A percentile compares a stretch with the other conserved stretches of the same genome.
Evolutionary conservation across 768 basidiomycete genomes (phyloP).

Genomic region (Tricholoma bakamatsutake): DNA sequence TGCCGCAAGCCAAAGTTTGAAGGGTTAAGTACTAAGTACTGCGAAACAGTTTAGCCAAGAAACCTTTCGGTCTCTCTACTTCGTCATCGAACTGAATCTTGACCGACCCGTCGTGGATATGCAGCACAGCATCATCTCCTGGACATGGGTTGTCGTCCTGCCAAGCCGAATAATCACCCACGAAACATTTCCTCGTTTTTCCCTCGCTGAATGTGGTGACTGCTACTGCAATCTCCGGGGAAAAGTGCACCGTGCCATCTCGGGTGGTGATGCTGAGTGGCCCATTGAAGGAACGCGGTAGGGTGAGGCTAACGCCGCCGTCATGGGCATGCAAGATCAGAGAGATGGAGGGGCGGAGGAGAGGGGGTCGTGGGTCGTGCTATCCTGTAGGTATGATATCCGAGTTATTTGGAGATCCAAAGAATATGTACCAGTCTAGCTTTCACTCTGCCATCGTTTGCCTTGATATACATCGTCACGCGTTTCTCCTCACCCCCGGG

Average conservation of each 20-base stretch:
- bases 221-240: slow-evolving; percentile 19
- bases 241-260: slow-evolving; percentile 26
- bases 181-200: slow-evolving; percentile 15
- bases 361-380: slow-evolving; percentile 14
- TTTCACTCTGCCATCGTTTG: slow-evolving; percentile 24
- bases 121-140: slow-evolving; percentile 30
- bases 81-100: slow-evolving; percentile 34
- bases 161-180: slow-evolving; percentile 27
- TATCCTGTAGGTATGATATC: neutral
- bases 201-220: slow-evolving; percentile 25
- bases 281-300: slow-evolving; percentile 38
- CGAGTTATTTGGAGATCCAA: neutral
- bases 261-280: slow-evolving; percentile 21
- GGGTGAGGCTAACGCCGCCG: slow-evolving; percentile 24
- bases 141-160: slow-evolving; percentile 20
- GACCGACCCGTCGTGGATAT: slow-evolving; percentile 29
- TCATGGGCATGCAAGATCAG: slow-evolving; percentile 15
- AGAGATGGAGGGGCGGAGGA: slow-evolving; percentile 21
- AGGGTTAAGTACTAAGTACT: no score
- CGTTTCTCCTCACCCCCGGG: slow-evolving; percentile 6
- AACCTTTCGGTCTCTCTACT: neutral
- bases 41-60: neutral
- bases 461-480: slow-evolving; percentile 14
- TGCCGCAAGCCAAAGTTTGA: no score
- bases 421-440: slow-evolving; percentile 17